phyloP scores from a whole-genome alignment of 2,329 filamentous ascomycete genomes.

The Colletotrichum cuscutae region DNA sequence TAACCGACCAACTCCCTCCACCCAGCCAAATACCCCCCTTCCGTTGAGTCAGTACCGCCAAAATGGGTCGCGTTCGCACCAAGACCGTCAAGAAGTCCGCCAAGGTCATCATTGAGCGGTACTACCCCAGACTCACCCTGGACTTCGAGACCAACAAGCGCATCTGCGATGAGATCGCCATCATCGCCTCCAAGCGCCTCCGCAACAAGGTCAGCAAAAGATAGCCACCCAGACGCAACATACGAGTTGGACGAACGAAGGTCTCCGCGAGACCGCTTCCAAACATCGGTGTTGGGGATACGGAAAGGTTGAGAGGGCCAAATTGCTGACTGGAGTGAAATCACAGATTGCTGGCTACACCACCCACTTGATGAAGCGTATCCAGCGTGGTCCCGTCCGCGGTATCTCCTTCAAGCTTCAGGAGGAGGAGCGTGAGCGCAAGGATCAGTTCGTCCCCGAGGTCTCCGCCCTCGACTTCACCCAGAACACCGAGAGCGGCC shows the following conservation, averaged over 20 bases:
- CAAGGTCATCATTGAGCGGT: constrained; percentile 99
- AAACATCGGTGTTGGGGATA: constrained; percentile 5
- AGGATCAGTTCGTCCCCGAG: constrained; percentile 99
- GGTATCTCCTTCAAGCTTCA: constrained; percentile 99
- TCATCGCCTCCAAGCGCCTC: constrained; percentile 98
- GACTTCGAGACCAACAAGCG: constrained; percentile 99
- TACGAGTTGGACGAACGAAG: no score
- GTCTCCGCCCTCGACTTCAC: constrained; percentile 98
- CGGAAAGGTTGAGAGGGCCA: not conserved
- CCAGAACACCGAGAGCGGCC: constrained; percentile 91
- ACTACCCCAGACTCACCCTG: constrained; percentile 97
- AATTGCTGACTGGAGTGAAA: constrained; percentile 17
- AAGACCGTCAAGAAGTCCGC: constrained; percentile 82
- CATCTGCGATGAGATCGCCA: constrained; percentile 99
- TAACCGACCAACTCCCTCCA: constrained; percentile 45
- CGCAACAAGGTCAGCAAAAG: constrained; percentile 87
- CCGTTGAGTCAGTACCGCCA: constrained; percentile 61
- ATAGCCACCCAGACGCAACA: no score
- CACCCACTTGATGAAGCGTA: constrained; percentile 99
- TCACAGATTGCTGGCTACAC: constrained; percentile 95
- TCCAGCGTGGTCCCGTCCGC: constrained; percentile 98
- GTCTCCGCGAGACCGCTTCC: not conserved
- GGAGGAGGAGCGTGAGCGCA: constrained; percentile 99
- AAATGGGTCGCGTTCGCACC: constrained; percentile 77
- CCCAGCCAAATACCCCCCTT: constrained; percentile 35